Evolutionary conservation across 768 basidiomycete genomes (phyloP).

Genomic region (Boletus coccyginus): DNA sequence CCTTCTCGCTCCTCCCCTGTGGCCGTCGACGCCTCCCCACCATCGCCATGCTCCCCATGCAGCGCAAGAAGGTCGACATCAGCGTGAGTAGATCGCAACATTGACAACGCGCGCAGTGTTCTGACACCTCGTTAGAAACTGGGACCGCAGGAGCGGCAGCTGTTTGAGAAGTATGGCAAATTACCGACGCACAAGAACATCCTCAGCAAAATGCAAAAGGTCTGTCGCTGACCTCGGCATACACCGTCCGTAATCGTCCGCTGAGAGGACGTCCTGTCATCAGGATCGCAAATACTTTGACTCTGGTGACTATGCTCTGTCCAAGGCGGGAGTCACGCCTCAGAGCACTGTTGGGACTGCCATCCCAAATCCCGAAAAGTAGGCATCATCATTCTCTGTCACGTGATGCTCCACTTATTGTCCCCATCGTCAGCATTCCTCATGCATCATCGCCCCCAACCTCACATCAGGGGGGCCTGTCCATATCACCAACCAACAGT

Average conservation of each 20-base stretch:
- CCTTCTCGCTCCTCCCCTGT: constrained; percentile 16
- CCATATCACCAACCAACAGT: constrained; percentile 72
- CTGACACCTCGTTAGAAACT: constrained; percentile 54
- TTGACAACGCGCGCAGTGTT: neutral
- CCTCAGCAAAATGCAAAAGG: constrained; percentile 95
- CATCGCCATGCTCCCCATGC: constrained; percentile 63
- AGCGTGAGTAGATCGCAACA: constrained; percentile 55
- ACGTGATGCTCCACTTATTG: neutral
- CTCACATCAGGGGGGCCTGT: constrained; percentile 53
- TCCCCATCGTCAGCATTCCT: constrained; percentile 62
- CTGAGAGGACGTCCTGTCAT: constrained; percentile 6
- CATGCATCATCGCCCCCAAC: constrained; percentile 77
- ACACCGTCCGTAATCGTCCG: constrained; percentile 1
- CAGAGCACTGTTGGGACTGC: constrained; percentile 91
- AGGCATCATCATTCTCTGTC: constrained; percentile 28
- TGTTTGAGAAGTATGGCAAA: constrained; percentile 94
- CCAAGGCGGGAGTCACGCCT: constrained; percentile 90
- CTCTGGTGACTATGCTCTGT: constrained; percentile 97
- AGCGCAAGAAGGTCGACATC: constrained; percentile 92
- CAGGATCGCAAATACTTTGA: constrained; percentile 99
- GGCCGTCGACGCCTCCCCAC: constrained; percentile 12
- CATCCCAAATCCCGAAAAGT: constrained; percentile 98
- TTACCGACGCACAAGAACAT: constrained; percentile 91
- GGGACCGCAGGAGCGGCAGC: constrained; percentile 87
- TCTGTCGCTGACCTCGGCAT: constrained; percentile 29